Base-by-base conservation (phyloP, 129 eudicot genomes). In the Flaveria linearis region DNA sequence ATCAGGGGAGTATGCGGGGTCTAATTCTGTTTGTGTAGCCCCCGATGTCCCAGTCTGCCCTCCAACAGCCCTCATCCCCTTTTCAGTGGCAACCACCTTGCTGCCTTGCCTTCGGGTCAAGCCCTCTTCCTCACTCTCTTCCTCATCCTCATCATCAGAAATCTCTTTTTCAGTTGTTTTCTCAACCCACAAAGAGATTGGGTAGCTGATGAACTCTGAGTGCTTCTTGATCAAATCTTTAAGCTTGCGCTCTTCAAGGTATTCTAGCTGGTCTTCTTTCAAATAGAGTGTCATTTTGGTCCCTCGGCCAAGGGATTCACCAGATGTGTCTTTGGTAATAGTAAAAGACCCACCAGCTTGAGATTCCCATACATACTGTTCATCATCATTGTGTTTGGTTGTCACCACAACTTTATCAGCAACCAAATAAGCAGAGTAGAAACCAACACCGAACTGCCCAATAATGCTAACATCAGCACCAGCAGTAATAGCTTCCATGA, bases 381-480 rank as follows among this genome's bases (percentile, higher is more conserved):
- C 97, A 11, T 91, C 97, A 61, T 91, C 96, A 22, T 91, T 91
- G 86, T 91, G 96, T 84, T 91, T 91, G 11, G 97, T 80, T 45
- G 94, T 88, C 1, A 91, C 97, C 30, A 91, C 82, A 12, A 91
- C 97, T 57, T 88, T 91, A 61, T 91, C 97, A 4, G 97, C 94
- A 67, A 91, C 97, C 84, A 91, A 72, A 69, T 91, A 91, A 9
- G 97, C 91, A n/a, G 97, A 91, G 84, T 91, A 91, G 87, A 91
- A 91, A 84, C 97, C 97, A 62, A 91, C 96, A 88, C 96, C 96
- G 74, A 91, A 91, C 80, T 91, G 96, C 1, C 96, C 96, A 79
- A 91, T 91, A 94, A 91, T 91, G 85, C 97, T 91, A 14, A 91
- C 94, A 86, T 91, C 97, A 76, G 97, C 97, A 49, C 97, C 97